Evolutionary conservation across 257 asterid genomes (phyloP).

Genomic region (Solanum habrochaites): DNA sequence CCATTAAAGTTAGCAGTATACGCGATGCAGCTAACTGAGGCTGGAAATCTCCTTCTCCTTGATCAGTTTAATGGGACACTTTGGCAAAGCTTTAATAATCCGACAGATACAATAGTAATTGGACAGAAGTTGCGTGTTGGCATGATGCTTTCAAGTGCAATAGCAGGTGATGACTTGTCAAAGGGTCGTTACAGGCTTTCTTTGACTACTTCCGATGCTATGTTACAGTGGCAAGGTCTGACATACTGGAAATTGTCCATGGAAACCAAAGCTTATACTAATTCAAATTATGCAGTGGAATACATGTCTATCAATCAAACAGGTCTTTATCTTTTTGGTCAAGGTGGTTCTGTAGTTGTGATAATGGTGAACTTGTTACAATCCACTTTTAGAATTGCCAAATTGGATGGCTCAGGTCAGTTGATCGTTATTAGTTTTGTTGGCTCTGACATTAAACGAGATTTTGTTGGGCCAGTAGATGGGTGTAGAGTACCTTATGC

Average conservation of each 20-base stretch:
- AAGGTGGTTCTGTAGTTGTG: conserved; percentile 31
- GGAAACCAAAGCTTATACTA: conserved; percentile 29
- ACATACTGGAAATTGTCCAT: conserved; percentile 63
- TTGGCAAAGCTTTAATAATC: conserved; percentile 62
- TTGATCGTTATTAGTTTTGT: conserved; percentile 34
- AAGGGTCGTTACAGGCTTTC: conserved; percentile 35
- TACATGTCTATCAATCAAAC: conserved; percentile 29
- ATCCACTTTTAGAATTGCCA: conserved; percentile 34
- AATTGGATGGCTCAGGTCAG: conserved; percentile 43
- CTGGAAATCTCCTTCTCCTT: conserved; percentile 56
- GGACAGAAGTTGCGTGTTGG: conserved; percentile 38
- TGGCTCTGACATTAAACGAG: conserved; percentile 8
- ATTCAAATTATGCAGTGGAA: conserved; percentile 18
- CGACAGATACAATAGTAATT: conserved; percentile 56
- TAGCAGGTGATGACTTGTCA: conserved; percentile 28
- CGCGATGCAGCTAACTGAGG: conserved; percentile 31
- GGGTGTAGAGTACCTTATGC: conserved; percentile 1
- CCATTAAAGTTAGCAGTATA: conserved; percentile 8
- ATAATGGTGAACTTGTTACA: conserved; percentile 20
- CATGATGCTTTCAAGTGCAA: conserved; percentile 18
- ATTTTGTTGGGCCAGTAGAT: conserved; percentile 15
- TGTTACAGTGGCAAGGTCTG: conserved; percentile 32
- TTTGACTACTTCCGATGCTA: conserved; percentile 34
- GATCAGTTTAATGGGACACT: conserved; percentile 29
- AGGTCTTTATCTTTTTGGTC: conserved; percentile 44